Conservation (phyloP, 371 early-diverging fungal genomes). For the Rhizopus delemar region DNA sequence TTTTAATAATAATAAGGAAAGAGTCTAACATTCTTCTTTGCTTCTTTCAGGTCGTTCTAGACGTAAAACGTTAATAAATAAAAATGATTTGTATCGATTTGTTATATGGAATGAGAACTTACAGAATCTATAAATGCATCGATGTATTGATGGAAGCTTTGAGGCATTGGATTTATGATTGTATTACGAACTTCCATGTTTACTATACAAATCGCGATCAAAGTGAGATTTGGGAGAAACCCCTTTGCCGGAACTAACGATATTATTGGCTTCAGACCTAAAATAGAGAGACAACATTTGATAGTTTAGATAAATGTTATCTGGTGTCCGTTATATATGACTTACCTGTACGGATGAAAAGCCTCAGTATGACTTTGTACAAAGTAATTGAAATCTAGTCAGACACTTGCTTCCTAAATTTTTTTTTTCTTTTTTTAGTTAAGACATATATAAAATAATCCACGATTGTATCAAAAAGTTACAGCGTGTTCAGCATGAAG, state of each 20-base stretch:
- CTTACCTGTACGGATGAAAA: conserved; percentile 16
- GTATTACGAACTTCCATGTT: conserved; percentile 1
- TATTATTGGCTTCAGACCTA: conserved; percentile 12
- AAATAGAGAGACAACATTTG: conserved; percentile 7
- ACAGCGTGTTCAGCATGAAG: not conserved
- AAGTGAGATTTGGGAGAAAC: conserved; percentile 4
- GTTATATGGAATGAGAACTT: conserved; percentile 3
- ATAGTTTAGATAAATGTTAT: conserved; percentile 5
- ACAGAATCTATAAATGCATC: conserved; percentile 6
- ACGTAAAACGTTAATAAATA: conserved; percentile 2
- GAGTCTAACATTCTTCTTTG: conserved; percentile 5
- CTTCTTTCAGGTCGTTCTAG: conserved; percentile 6
- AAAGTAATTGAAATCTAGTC: conserved; percentile 8
- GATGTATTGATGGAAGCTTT: conserved; percentile 6
- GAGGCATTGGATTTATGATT: not conserved
- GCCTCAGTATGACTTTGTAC: conserved; percentile 4
- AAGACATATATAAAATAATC: not conserved
- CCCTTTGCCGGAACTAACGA: conserved; percentile 8
- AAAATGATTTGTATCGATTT: conserved; percentile 5
- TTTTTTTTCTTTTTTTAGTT: not conserved
- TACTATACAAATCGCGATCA: conserved; percentile 6
- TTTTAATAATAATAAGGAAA: conserved; percentile 5
- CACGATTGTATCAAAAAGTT: not conserved
- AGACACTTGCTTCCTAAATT: conserved; percentile 7
- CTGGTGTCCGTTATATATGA: not conserved